Evolutionary conservation across 1,284 basidiomycete genomes (phyloP), one percentile per base, ranked within the genome.

Genomic region (Takashimella koratensis): DNA sequence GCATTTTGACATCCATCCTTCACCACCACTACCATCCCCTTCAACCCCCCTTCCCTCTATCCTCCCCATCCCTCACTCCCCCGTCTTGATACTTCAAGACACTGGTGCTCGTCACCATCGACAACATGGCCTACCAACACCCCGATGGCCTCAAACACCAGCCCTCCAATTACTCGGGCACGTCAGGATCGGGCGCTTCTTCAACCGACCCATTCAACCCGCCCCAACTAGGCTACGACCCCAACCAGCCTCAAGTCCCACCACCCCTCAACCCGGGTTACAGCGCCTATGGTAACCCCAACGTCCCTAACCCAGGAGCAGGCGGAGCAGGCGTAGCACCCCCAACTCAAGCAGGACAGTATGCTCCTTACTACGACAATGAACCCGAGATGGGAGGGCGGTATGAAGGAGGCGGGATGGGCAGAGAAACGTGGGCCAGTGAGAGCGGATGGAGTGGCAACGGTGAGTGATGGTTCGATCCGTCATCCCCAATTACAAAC

Each of bases 301-400:
- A 52, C 36, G 62, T 58, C 3, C 60, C 61, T 26, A 65, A 66
- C 27, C 63, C 65, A 11, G 65, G 65, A 25, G 63, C 62, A 11
- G 64, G 64, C 24, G 62, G 62, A 45, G 65, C 62, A 8, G 67
- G 66, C 47, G 65, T 65, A 54, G 63, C 64, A 2, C 58, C 63
- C 47, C 56, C 69, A 36, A 53, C 57, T 16, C 55, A 62, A 49
- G 60, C 51, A 45, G 65, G 66, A 4, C 71, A 66, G 54, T 70
- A 71, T 51, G 63, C 65, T 78, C 53, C 73, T 67, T 86, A 86
- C 71, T 83, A 86, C 65, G 87, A 90, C 79, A 84, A 83, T 67
- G 87, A 89, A 60, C 85, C 85, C 36, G 87, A 88, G 62, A 77
- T 82, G 71, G 78, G 81, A 58, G 85, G 86, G 64, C 77, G 75